Evolutionary conservation across 2,329 filamentous ascomycete genomes (phyloP).

Genomic region (Phialocephala subalpina): DNA sequence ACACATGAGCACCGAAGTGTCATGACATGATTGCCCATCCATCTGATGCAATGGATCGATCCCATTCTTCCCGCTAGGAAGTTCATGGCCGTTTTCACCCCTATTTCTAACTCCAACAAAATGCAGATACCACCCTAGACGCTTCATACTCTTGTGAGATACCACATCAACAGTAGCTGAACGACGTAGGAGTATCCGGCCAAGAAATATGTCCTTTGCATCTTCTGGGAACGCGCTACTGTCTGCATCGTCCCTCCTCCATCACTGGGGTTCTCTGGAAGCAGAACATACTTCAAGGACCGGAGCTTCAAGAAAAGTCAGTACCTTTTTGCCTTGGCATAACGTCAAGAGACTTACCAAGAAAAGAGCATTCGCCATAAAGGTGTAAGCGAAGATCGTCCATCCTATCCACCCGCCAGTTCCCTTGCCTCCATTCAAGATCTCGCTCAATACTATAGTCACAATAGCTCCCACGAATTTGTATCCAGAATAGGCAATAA

Average conservation of each 20-base stretch:
- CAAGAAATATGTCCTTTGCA: slow-evolving; percentile 88
- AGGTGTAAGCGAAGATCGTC: slow-evolving; percentile 90
- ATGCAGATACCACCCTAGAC: slow-evolving; percentile 26
- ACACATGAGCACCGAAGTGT: slow-evolving; percentile 3
- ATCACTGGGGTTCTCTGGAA: slow-evolving; percentile 80
- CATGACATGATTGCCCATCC: neutral
- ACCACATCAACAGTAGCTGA: slow-evolving; percentile 95
- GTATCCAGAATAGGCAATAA: slow-evolving; percentile 97
- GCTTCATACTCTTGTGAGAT: slow-evolving; percentile 55
- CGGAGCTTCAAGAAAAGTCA: slow-evolving; percentile 69
- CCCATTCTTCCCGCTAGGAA: neutral
- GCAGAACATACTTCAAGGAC: slow-evolving; percentile 92
- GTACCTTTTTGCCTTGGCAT: slow-evolving; percentile 2
- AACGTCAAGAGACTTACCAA: slow-evolving; percentile 65
- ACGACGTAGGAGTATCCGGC: slow-evolving; percentile 95
- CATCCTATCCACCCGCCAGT: slow-evolving; percentile 91
- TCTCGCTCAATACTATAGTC: slow-evolving; percentile 81
- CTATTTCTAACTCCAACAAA: slow-evolving; percentile 33
- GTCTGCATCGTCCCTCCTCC: slow-evolving; percentile 68
- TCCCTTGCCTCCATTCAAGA: slow-evolving; percentile 79
- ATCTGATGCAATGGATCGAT: neutral
- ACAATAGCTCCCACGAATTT: slow-evolving; percentile 98
- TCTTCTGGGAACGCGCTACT: slow-evolving; percentile 85
- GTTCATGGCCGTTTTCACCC: neutral
- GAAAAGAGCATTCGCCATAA: slow-evolving; percentile 93